Evolutionary conservation across 805 yeast genomes (phyloP), one percentile per base, ranked within the genome.

Genomic region (Candida sithepensis): DNA sequence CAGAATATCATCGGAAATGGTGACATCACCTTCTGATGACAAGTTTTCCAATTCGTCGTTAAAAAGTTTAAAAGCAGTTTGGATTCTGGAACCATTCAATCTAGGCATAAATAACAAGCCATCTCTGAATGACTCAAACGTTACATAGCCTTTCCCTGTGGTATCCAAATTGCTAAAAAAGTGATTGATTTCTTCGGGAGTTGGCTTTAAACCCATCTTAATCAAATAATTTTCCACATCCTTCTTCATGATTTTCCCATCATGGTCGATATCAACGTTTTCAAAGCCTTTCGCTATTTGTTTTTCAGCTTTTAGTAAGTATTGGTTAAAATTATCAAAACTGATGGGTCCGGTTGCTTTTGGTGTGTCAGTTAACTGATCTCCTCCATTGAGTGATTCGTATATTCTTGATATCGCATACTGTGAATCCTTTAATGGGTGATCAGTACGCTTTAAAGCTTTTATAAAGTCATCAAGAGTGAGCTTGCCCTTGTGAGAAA

Each of bases 1-100:
- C 43, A 87, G 68, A 45, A 87, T 77, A 53, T 88, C 96, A 61
- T 81, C 82, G 39, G 85, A 83, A 33, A 92, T 74, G 0, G 95
- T 84, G 51, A 91, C 89, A 67, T 92, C 98, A 64, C 97, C 97
- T 58, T 92, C 98, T 0, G 96, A 79, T 4, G 92, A 83, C 38
- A 90, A 67, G 59, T 88, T 96, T 22, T 82, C 78, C 45, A 79
- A 62, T 53, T 87, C 94, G 56, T 88, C 96, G 48, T 79, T 82
- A 52, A 91, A 84, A 63, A 83, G 88, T 40, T 79, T 75, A 64
- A 82, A 92, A 4, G 96, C 97, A 0, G 97, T 85, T 57, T 79
- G 77, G 51, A 82, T 82, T 59, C 94, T 71, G 4, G 92, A 84
- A 2, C 94, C 95, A 50, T 81, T 74, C 19, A 79, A 67, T 43